A percentile compares a stretch with the other conserved stretches of the same genome.
phyloP scores from a whole-genome alignment of 768 basidiomycete genomes.

The Hirschioporus abietinus region DNA sequence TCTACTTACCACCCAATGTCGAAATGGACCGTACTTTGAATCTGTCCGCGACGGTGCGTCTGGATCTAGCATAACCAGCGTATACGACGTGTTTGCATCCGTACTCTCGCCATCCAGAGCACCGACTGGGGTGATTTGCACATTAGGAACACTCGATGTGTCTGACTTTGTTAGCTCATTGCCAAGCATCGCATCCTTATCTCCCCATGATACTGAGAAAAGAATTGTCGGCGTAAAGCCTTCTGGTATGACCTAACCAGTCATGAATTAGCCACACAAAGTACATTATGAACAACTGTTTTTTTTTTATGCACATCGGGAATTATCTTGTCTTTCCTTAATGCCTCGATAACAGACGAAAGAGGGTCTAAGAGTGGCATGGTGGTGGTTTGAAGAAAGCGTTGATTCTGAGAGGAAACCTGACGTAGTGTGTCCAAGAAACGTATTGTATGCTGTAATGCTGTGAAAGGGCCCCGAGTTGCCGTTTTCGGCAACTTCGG shows the following conservation, averaged over 20 bases:
- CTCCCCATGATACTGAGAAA: slow-evolving; percentile 33
- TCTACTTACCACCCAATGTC: slow-evolving; percentile 47
- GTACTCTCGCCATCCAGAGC: slow-evolving; percentile 20
- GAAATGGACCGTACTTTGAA: slow-evolving; percentile 45
- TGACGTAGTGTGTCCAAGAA: not conserved
- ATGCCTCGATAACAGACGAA: slow-evolving; percentile 26
- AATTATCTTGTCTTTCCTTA: slow-evolving; percentile 36
- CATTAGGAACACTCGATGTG: slow-evolving; percentile 45
- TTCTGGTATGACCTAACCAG: slow-evolving; percentile 15
- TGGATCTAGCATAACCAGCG: slow-evolving; percentile 54
- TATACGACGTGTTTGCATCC: slow-evolving; percentile 33
- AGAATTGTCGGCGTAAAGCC: slow-evolving; percentile 30
- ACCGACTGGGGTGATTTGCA: slow-evolving; percentile 40
- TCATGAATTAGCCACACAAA: not conserved
- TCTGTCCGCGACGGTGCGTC: slow-evolving; percentile 49
- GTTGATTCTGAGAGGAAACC: not conserved
- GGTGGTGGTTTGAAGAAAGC: slow-evolving; percentile 6
- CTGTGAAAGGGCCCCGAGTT: not conserved
- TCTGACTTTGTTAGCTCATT: slow-evolving; percentile 31
- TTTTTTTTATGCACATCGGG: slow-evolving; percentile 30
- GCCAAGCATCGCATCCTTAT: slow-evolving; percentile 33
- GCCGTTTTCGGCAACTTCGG: not conserved
- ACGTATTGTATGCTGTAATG: not conserved
- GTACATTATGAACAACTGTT: not conserved
- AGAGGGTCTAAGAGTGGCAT: slow-evolving; percentile 28